Base-by-base conservation (phyloP, 2,329 filamentous ascomycete genomes). In the Shiraia bambusicola region DNA sequence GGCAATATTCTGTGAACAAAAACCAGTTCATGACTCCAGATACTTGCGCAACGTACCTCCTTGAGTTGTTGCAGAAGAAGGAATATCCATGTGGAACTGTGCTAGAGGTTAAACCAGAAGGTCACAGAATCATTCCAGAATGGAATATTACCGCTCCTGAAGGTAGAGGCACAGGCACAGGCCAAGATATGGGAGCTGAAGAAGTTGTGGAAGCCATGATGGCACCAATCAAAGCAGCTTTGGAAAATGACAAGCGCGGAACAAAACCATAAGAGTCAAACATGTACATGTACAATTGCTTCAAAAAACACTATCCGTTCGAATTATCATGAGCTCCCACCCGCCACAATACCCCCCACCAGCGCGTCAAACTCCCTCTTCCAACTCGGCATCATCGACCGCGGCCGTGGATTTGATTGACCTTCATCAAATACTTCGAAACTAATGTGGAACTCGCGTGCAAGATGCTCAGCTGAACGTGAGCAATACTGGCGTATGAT, bases 371-470 rank as follows among this genome's bases (percentile, higher is more conserved):
- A 67, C 14, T 58, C 51, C 6, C 64, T 42, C 33, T 65, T 67
- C 64, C 64, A 67, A 5, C 46, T 19, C 6, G 64, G 64, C 58
- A 66, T 61, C 57, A 62, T 59, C 1, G 50, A 49, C 24, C 56
- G 54, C 5, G 47, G 44, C 13, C 49, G 37, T 1, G 52, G 49
- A 1, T 51, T 36, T 8, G 32, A 40, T 2, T 38, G 36, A 5
- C 37, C 37, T 10, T 45, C 39, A 15, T 58, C 53, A 15, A 63
- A 65, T 1, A 52, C 40, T n/a, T 63, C 60, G 10, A 65, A 39
- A 4, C 37, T 40, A 1, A 56, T 41, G 4, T 46, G 46, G 8
- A 56, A 50, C 13, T 40, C 36, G 9, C 52, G 39, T 2, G 51
- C 56, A 16, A 61, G 39, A 4, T 40, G 25, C n/a, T 33, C 28